A percentile compares a stretch with the other conserved stretches of the same genome.
These are phyloP conservation scores for Ziziphus jujuba DNA, from an alignment of 306 rosid genomes.

Conservation along the genomic window DNA sequence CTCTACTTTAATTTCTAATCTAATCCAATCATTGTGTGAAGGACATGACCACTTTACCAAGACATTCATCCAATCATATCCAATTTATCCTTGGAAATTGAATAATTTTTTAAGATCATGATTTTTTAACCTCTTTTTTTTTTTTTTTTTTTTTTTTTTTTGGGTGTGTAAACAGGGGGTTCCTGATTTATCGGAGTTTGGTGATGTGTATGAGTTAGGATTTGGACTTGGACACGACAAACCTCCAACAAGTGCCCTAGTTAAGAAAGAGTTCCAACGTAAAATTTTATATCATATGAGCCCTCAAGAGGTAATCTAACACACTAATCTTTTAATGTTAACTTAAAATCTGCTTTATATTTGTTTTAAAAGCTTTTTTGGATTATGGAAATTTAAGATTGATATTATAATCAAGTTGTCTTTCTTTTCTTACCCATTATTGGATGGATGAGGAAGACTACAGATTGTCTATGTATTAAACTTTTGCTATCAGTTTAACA, in stretches of 20 bases:
- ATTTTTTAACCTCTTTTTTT: too few relatives aligned
- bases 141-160: too few relatives aligned
- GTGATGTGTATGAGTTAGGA: slow-evolving; percentile 65
- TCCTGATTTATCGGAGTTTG: slow-evolving; percentile 79
- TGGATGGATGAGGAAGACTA: too few relatives aligned
- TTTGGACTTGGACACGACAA: slow-evolving; percentile 71
- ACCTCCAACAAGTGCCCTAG: slow-evolving; percentile 77
- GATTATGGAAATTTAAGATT: too few relatives aligned
- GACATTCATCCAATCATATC: neutral
- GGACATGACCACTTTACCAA: too few relatives aligned
- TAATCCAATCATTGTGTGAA: slow-evolving; percentile 38
- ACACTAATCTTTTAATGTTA: too few relatives aligned
- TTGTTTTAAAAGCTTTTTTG: too few relatives aligned
- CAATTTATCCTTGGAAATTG: neutral
- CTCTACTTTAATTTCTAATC: neutral
- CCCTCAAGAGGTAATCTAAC: slow-evolving; percentile 66
- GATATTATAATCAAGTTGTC: too few relatives aligned
- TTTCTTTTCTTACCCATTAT: too few relatives aligned
- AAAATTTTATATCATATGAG: slow-evolving; percentile 61
- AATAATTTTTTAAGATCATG: neutral
- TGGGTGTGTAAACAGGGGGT: slow-evolving; percentile 49
- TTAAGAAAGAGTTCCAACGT: slow-evolving; percentile 81
- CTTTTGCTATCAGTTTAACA: too few relatives aligned
- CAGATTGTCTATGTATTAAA: too few relatives aligned
- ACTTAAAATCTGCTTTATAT: too few relatives aligned